phyloP scores from a whole-genome alignment of 768 basidiomycete genomes.

The Stropharia rugosoannulata region DNA sequence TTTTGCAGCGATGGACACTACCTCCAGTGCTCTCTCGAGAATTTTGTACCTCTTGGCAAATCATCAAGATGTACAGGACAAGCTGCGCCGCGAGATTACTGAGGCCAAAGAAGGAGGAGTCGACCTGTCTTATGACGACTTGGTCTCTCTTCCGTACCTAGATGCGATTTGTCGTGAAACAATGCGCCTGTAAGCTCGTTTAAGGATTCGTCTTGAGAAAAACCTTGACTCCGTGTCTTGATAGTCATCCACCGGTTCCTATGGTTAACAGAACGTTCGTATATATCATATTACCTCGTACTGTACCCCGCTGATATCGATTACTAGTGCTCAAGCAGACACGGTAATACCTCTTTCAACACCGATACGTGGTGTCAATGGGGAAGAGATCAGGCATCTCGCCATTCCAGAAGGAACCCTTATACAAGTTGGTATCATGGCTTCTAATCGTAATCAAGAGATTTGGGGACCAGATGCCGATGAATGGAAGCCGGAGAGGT shows the following conservation, averaged over 20 bases:
- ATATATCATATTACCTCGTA: neutral
- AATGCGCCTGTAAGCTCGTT: slow-evolving; percentile 26
- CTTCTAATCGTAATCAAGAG: slow-evolving; percentile 31
- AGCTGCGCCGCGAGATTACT: slow-evolving; percentile 20
- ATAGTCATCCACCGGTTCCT: neutral
- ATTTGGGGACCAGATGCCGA: slow-evolving; percentile 41
- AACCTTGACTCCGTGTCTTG: neutral
- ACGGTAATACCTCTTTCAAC: slow-evolving; percentile 39
- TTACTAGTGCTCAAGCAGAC: slow-evolving; percentile 27
- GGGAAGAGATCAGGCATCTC: slow-evolving; percentile 33
- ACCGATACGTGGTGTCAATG: slow-evolving; percentile 37
- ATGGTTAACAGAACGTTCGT: slow-evolving; percentile 5
- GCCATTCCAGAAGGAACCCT: slow-evolving; percentile 39
- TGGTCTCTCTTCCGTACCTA: slow-evolving; percentile 32
- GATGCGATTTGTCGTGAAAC: slow-evolving; percentile 39
- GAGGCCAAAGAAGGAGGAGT: slow-evolving; percentile 21
- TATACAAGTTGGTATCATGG: slow-evolving; percentile 35
- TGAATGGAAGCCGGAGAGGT: slow-evolving; percentile 45
- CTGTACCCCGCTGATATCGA: neutral
- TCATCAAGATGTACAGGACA: slow-evolving; percentile 20
- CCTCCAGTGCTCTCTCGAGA: slow-evolving; percentile 19
- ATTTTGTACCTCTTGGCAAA: slow-evolving; percentile 17
- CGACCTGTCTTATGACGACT: slow-evolving; percentile 32
- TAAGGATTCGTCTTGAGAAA: neutral
- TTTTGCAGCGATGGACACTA: slow-evolving; percentile 26